Conservation (phyloP, 495 filamentous ascomycete genomes). For the Copromyces sp. region DNA sequence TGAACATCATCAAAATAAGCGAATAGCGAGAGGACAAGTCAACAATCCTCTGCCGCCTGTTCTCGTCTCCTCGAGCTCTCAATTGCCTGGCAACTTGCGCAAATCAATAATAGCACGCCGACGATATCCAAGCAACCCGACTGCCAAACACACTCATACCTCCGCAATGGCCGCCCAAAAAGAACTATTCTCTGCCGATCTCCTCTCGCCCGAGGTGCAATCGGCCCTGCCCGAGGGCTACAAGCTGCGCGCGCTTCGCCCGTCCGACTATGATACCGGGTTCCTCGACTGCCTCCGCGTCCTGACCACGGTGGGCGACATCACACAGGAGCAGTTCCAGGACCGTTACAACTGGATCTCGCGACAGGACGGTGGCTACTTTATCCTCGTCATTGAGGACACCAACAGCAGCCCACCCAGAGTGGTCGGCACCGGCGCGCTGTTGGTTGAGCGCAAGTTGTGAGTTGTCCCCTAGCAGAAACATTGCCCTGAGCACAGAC, state of each 20-base stretch:
- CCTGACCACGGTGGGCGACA: conserved; percentile 86
- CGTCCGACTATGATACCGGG: conserved; percentile 63
- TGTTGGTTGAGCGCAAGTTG: conserved; percentile 85
- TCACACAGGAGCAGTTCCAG: conserved; percentile 62
- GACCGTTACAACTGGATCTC: conserved; percentile 78
- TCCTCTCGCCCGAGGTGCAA: conserved; percentile 68
- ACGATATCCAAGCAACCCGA: not conserved
- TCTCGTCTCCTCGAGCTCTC: not conserved
- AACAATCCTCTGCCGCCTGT: not conserved
- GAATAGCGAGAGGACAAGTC: not conserved
- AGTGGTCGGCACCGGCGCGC: conserved; percentile 76
- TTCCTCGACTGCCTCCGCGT: conserved; percentile 89
- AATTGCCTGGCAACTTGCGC: not conserved
- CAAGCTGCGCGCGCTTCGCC: conserved; percentile 67
- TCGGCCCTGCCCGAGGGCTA: conserved; percentile 69
- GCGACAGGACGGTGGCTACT: conserved; percentile 70
- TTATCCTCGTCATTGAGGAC: conserved; percentile 73
- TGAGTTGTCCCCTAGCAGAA: conserved; percentile 24
- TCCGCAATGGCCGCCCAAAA: conserved; percentile 33
- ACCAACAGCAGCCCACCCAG: conserved; percentile 32
- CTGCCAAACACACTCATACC: not conserved
- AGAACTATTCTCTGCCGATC: conserved; percentile 62
- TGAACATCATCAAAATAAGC: not conserved
- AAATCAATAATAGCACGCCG: not conserved
- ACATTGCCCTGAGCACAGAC: not conserved